These are phyloP conservation scores for Davidsoniella eucalypti DNA, from an alignment of 2,329 filamentous ascomycete species.

Conservation along the genomic window DNA sequence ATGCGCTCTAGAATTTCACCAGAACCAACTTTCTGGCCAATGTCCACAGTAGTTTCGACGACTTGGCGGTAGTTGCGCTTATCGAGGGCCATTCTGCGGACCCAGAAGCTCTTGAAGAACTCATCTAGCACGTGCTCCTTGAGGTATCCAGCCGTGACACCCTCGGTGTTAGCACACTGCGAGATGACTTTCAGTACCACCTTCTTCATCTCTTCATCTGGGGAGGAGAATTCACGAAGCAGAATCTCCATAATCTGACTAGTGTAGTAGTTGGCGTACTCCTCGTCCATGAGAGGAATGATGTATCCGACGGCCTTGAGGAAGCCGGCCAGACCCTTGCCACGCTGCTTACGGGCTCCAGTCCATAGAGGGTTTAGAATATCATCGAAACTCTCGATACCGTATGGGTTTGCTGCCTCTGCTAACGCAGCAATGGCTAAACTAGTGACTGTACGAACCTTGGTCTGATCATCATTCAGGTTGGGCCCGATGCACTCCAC, in stretches of 20 bases:
- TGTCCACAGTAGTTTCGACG: constrained; percentile 92
- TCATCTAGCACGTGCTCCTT: constrained; percentile 91
- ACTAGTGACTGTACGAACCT: constrained; percentile 90
- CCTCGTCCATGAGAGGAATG: constrained; percentile 97
- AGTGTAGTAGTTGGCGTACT: constrained; percentile 98
- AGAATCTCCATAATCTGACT: constrained; percentile 98
- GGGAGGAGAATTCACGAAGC: constrained; percentile 85
- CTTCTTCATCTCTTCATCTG: constrained; percentile 99
- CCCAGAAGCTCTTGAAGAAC: constrained; percentile 99
- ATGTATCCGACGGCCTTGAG: constrained; percentile 96
- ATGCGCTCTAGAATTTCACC: constrained; percentile 88
- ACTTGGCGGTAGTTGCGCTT: constrained; percentile 97
- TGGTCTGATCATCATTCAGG: constrained; percentile 92
- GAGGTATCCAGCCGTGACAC: constrained; percentile 84
- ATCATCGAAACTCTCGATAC: constrained; percentile 97
- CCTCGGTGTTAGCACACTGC: constrained; percentile 85
- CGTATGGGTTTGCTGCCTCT: constrained; percentile 92
- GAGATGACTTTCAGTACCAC: constrained; percentile 95
- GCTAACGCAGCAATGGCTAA: constrained; percentile 88
- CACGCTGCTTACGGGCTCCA: constrained; percentile 85
- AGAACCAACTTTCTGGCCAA: constrained; percentile 94
- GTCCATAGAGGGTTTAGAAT: constrained; percentile 97
- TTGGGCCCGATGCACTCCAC: constrained; percentile 95
- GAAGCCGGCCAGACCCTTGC: constrained; percentile 89
- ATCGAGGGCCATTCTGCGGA: constrained; percentile 87